Evolutionary conservation across 2,329 filamentous ascomycete genomes (phyloP).

Genomic region (Aspergillus udagawae): DNA sequence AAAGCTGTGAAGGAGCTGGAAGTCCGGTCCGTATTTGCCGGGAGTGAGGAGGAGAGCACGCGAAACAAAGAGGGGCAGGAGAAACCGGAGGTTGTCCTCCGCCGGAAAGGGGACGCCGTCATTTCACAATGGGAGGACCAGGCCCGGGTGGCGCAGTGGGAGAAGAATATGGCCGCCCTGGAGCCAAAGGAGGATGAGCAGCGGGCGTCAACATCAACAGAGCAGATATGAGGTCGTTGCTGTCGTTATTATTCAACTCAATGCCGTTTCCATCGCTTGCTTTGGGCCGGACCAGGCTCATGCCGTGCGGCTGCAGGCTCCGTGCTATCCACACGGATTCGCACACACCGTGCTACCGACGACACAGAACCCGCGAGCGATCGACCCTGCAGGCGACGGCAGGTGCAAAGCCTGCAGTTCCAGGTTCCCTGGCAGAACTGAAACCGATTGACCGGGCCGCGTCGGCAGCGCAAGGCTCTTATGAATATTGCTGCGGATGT

Average conservation of each 20-base stretch:
- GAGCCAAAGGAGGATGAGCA: slow-evolving; percentile 25
- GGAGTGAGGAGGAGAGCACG: slow-evolving; percentile 5
- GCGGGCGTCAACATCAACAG: slow-evolving; percentile 2
- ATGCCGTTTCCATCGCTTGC: background rate
- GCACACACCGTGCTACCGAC: background rate
- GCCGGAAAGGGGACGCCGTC: slow-evolving; percentile 26
- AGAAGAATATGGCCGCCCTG: slow-evolving; percentile 36
- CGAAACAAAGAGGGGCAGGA: slow-evolving; percentile 14
- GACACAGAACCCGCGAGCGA: background rate
- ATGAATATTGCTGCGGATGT: background rate
- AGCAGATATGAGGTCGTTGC: slow-evolving; percentile 19
- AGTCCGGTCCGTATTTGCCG: slow-evolving; percentile 60
- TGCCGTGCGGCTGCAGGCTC: background rate
- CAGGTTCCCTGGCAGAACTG: background rate
- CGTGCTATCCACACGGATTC: background rate
- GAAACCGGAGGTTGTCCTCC: slow-evolving; percentile 26
- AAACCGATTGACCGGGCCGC: background rate
- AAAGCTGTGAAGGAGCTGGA: slow-evolving; percentile 57
- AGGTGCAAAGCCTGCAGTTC: background rate
- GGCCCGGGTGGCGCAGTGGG: slow-evolving; percentile 33
- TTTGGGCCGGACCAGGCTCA: background rate
- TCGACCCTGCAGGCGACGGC: background rate
- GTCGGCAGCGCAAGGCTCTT: background rate
- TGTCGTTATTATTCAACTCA: background rate
- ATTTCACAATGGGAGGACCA: slow-evolving; percentile 29